Conservation (phyloP, 164 flowering plant species). For the Nymphaea colorata region DNA sequence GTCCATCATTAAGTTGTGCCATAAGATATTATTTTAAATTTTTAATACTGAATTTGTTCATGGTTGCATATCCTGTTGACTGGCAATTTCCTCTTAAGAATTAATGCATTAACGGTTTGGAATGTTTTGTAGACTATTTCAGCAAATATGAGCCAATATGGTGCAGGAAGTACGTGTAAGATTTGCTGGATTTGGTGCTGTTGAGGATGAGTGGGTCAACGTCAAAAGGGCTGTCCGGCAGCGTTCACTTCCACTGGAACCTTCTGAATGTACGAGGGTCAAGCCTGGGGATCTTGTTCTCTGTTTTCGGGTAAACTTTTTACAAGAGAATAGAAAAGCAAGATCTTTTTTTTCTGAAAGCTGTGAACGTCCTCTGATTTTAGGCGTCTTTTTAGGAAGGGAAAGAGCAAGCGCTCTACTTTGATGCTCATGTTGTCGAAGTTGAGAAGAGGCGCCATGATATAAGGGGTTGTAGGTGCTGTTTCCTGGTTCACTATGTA, state of each 20-base stretch:
- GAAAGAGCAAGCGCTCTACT: constrained; percentile 47
- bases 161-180: constrained; percentile 83
- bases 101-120: too few relatives aligned
- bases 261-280: constrained; percentile 62
- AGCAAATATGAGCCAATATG: not conserved
- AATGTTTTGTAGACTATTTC: too few relatives aligned
- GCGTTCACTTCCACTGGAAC: constrained; percentile 72
- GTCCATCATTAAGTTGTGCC: too few relatives aligned
- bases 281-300: constrained; percentile 62
- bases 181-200: constrained; percentile 62
- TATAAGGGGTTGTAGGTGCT: constrained; percentile 56
- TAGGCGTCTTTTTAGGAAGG: constrained; percentile 43
- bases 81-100: too few relatives aligned
- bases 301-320: constrained; percentile 57
- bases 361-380: not conserved
- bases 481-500: constrained; percentile 54
- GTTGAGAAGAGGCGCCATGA: constrained; percentile 61
- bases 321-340: too few relatives aligned
- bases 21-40: too few relatives aligned
- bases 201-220: constrained; percentile 90
- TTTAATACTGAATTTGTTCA: too few relatives aligned
- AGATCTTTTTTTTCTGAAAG: not conserved
- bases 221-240: constrained; percentile 43
- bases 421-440: constrained; percentile 57
- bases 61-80: too few relatives aligned